Evolutionary conservation across 495 filamentous ascomycete genomes (phyloP), one percentile per base, ranked within the genome.

Genomic region (Penicillium tannophilum): DNA sequence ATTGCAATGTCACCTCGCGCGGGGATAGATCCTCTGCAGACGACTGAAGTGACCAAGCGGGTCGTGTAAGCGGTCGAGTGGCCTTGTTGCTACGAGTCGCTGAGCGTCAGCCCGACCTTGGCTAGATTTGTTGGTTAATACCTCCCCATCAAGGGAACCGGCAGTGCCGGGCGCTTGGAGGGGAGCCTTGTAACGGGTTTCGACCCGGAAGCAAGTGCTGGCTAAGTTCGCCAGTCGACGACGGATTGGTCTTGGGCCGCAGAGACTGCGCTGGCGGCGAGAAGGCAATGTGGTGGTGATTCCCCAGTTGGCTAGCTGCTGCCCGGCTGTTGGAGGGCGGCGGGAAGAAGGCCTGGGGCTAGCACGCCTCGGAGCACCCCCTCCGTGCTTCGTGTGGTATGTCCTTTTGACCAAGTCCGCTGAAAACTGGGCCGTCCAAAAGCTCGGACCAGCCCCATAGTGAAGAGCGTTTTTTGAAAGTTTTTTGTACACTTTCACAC

Each of bases 1-100:
- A 84, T 84, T 80, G 77, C 74, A 84, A 86, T 84, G 81, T 85
- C 66, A 79, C 72, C 71, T 76, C 77, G 81, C 75, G 81, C 80
- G 75, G 82, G 82, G 77, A 80, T 79, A 79, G 80, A 84, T 82
- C 81, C 81, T 83, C 82, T 85, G 80, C 79, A 85, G 77, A 86
- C 82, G 82, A 86, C 78, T 83, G 79, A 79, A 75, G 36, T 61
- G 53, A 71, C 76, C 39, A 44, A 43, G 74, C 71, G 70, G 77
- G 82, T 84, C 78, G 70, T 85, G 80, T 86, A 85, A 72, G 78
- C 70, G 73, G 74, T 83, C 77, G 79, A 86, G 82, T 84, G 83
- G 78, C 76, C 80, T 84, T 84, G 82, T 85, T 84, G 77, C 76
- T 84, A 84, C 81, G 82, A 85, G 76, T 75, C 72, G 69, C 79